A percentile compares a stretch with the other conserved stretches of the same genome.
phyloP scores from a whole-genome alignment of 805 yeast genomes.

The Ogataea kodamae region DNA sequence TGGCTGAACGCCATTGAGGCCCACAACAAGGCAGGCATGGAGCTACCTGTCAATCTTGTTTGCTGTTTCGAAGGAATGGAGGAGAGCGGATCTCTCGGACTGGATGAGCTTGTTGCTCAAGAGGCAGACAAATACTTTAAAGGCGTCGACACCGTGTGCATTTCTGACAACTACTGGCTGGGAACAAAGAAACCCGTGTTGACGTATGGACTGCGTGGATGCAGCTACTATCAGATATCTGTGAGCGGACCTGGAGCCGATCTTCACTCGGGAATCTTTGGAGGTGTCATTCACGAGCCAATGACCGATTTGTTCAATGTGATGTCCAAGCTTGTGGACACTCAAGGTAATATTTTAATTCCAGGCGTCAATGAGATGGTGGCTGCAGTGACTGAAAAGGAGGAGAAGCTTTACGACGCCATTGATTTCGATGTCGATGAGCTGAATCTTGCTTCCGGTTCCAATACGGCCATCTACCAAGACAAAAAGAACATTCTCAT shows the following conservation, averaged over 20 bases:
- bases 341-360: constrained; percentile 76
- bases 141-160: constrained; percentile 90
- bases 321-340: constrained; percentile 72
- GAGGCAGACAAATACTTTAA: constrained; percentile 83
- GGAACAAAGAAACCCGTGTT: constrained; percentile 96
- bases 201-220: constrained; percentile 97
- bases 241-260: constrained; percentile 95
- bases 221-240: constrained; percentile 82
- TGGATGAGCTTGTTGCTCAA: constrained; percentile 73
- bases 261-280: constrained; percentile 94
- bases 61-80: constrained; percentile 99
- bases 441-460: constrained; percentile 84
- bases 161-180: constrained; percentile 97
- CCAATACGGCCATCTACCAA: constrained; percentile 74
- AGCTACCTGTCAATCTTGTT: constrained; percentile 88
- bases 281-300: constrained; percentile 97
- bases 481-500: constrained; percentile 82
- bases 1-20: constrained; percentile 95
- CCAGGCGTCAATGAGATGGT: constrained; percentile 94
- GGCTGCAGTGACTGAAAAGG: constrained; percentile 84
- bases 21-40: constrained; percentile 77
- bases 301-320: constrained; percentile 87
- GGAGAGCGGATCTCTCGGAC: constrained; percentile 92
- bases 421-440: constrained; percentile 85
- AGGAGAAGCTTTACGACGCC: constrained; percentile 71